A percentile compares a stretch with the other conserved stretches of the same genome.
phyloP scores from a whole-genome alignment of 495 filamentous ascomycete genomes.

The Penicillium waksmanii region DNA sequence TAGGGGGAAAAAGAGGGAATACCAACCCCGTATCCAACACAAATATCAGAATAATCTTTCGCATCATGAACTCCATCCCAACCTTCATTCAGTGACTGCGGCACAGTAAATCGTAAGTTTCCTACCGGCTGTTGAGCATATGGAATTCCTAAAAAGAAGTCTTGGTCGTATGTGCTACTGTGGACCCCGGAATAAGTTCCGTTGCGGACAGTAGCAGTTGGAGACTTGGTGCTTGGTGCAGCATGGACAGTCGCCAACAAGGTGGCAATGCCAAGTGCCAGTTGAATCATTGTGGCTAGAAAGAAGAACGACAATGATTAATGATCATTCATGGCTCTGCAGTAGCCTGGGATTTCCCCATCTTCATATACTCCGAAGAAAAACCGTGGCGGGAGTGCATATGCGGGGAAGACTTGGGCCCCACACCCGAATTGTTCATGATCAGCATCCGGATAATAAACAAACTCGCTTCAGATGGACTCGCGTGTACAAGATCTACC shows the following conservation, averaged over 20 bases:
- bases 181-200: constrained; percentile 44
- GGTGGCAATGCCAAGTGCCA: constrained; percentile 17
- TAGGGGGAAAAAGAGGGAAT: constrained; percentile 2
- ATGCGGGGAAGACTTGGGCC: constrained; percentile 18
- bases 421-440: constrained; percentile 19
- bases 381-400: constrained; percentile 12
- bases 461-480: not conserved
- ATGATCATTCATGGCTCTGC: not conserved
- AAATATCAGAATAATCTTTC: constrained; percentile 53
- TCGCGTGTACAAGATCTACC: constrained; percentile 8
- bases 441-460: constrained; percentile 12
- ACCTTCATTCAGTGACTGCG: constrained; percentile 47
- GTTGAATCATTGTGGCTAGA: constrained; percentile 12
- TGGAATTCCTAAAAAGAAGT: constrained; percentile 52
- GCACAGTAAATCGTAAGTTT: constrained; percentile 51
- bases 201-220: constrained; percentile 34
- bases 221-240: constrained; percentile 17
- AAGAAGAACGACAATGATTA: not conserved
- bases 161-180: constrained; percentile 43
- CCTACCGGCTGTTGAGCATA: constrained; percentile 51
- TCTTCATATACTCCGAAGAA: constrained; percentile 2
- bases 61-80: constrained; percentile 45
- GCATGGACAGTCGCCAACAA: constrained; percentile 18
- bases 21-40: constrained; percentile 49
- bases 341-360: not conserved